Evolutionary conservation across 192 early-diverging fungal species (phyloP).

Genomic region (Coemansia sp.): DNA sequence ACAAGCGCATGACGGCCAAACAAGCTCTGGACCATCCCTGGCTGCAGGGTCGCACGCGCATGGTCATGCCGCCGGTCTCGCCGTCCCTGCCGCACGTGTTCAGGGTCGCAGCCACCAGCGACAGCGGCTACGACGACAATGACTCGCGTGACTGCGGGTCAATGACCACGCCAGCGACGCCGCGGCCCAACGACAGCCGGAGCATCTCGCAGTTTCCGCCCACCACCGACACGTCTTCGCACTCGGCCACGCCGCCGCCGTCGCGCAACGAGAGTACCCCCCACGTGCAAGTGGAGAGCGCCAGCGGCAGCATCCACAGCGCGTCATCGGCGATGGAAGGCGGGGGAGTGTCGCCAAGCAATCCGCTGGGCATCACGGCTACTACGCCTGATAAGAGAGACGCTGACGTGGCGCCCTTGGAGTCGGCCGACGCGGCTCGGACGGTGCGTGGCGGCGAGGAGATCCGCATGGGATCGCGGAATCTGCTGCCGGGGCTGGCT

Average conservation of each 20-base stretch:
- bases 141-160: background rate
- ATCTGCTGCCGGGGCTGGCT: conserved; percentile 9
- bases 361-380: background rate
- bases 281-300: background rate
- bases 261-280: background rate
- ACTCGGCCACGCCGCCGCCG: background rate
- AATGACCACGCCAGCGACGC: background rate
- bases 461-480: conserved; percentile 2
- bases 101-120: background rate
- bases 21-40: conserved; percentile 80
- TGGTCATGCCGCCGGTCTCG: conserved; percentile 10
- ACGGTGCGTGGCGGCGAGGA: conserved; percentile 8
- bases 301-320: conserved; percentile 7
- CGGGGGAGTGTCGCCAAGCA: background rate
- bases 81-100: conserved; percentile 17
- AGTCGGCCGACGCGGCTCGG: background rate
- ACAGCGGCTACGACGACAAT: conserved; percentile 5
- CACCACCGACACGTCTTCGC: background rate
- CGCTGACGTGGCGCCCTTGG: background rate
- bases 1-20: conserved; percentile 69
- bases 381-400: background rate
- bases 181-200: background rate
- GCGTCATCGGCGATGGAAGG: background rate
- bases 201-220: conserved; percentile 2
- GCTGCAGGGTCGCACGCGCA: conserved; percentile 48